Base-by-base conservation (phyloP, 306 rosid species). In the Trifolium pratense region DNA sequence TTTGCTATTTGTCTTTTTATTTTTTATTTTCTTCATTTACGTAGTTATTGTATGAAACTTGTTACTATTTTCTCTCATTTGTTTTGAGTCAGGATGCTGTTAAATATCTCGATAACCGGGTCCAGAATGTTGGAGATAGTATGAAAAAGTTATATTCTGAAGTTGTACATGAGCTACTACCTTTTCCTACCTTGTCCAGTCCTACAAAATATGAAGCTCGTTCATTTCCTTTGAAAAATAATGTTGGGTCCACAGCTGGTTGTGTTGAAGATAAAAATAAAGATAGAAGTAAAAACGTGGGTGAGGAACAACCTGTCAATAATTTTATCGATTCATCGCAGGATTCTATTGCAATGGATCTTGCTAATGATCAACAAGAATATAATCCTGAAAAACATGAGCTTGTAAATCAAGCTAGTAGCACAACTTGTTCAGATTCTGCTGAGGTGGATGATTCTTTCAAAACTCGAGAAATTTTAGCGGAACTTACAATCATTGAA, bases 141-240 rank as follows among this genome's bases (percentile, higher is more conserved):
- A 79, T 91, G 63, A 88, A 86, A 83, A 91, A 77, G 70, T 73
- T 94, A 5, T 93, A 70, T 84, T 87, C 96, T 66, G 95, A 51
- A 73, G 86, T 88, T 23, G 85, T 87, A 63, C 85, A 87, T 29
- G 95, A 91, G 71, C 70, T 87, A 67, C 81, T 77, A 67, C 90
- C 84, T 17, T 64, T 49, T 37, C 71, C 91, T 69, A 75, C 85
- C 45, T 43, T 58, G 43, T 75, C 20, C 23, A 65, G 69, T 75
- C 48, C 89, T 18, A 78, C 61, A 74, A 82, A 81, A 68, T 43
- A 18, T 71, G 90, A 78, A 73, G 71, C 75, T 73, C 53, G 74
- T 77, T 71, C 68, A 46, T 69, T 46, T 71, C 78, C 43, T 70
- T 59, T 49, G 63, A 79, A 56, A 68, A 68, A 76, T 14, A 75